These are phyloP conservation scores for Sideroxylon spinosum DNA, from an alignment of 179 eudicot genomes.

Conservation along the genomic window DNA sequence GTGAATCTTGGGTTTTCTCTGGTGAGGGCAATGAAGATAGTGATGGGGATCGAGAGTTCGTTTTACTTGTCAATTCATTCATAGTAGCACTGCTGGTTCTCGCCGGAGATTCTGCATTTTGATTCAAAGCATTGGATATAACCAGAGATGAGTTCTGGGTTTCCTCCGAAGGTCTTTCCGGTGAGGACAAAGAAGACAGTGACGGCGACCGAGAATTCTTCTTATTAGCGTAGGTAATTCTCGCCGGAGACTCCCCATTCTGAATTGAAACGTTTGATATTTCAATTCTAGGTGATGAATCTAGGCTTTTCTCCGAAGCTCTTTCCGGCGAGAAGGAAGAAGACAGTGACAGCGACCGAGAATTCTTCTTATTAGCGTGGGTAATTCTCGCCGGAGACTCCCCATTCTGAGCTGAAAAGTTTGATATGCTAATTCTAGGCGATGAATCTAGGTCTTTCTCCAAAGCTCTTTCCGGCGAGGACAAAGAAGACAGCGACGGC, in stretches of 20 bases:
- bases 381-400: no score
- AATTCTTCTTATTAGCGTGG: background rate
- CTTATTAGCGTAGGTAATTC: background rate
- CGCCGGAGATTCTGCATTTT: constrained; percentile 18
- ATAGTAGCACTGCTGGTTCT: constrained; percentile 7
- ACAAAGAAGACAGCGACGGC: background rate
- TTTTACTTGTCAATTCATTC: background rate
- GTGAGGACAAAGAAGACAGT: constrained; percentile 41
- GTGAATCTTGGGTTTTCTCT: background rate
- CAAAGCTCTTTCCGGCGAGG: constrained; percentile 41
- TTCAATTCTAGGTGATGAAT: constrained; percentile 35
- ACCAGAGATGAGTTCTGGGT: constrained; percentile 24
- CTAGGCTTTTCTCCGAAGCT: constrained; percentile 31
- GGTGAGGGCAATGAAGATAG: background rate
- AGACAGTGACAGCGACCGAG: background rate
- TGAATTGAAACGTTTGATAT: constrained; percentile 22
- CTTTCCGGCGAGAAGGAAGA: constrained; percentile 35
- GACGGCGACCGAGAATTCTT: constrained; percentile 29
- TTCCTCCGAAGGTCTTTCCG: constrained; percentile 13
- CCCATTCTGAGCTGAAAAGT: constrained; percentile 1
- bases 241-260: no score
- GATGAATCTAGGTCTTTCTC: constrained; percentile 38
- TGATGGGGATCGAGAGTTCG: background rate
- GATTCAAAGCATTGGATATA: constrained; percentile 25
- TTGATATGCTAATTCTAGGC: constrained; percentile 29